Evolutionary conservation across 768 basidiomycete species (phyloP).

Genomic region (Cyclocybe aegerita): DNA sequence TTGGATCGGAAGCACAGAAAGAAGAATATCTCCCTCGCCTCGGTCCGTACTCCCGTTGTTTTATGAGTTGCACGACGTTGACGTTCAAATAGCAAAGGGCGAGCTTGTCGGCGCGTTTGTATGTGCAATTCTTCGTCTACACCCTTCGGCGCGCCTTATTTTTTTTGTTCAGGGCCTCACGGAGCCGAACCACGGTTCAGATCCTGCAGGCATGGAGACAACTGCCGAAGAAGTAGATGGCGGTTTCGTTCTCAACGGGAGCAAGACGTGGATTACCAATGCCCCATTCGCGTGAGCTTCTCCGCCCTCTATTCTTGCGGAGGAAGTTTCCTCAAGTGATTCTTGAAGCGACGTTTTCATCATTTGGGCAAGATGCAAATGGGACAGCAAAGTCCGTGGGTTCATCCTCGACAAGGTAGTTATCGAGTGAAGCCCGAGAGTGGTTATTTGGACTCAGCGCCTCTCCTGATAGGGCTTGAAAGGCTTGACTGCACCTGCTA

Average conservation of each 20-base stretch:
- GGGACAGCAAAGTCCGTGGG: slow-evolving; percentile 89
- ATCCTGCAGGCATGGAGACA: slow-evolving; percentile 98
- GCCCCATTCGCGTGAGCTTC: slow-evolving; percentile 79
- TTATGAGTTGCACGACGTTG: neutral
- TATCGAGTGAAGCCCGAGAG: neutral
- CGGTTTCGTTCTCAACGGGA: slow-evolving; percentile 83
- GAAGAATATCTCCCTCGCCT: slow-evolving; percentile 86
- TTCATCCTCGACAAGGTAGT: slow-evolving; percentile 88
- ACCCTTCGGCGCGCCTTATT: neutral
- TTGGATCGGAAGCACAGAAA: slow-evolving; percentile 88
- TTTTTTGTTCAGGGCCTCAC: slow-evolving; percentile 75
- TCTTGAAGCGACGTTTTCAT: slow-evolving; percentile 77
- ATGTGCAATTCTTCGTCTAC: slow-evolving; percentile 27
- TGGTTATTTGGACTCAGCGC: neutral
- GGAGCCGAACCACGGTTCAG: slow-evolving; percentile 96
- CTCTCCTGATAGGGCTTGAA: slow-evolving; percentile 60
- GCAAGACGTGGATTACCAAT: slow-evolving; percentile 98
- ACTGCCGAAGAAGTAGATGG: slow-evolving; percentile 82
- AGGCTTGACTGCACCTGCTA: slow-evolving; percentile 81
- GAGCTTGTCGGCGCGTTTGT: slow-evolving; percentile 94
- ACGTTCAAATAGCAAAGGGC: slow-evolving; percentile 58
- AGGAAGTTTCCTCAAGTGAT: slow-evolving; percentile 6
- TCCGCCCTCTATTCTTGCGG: neutral
- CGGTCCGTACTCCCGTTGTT: slow-evolving; percentile 38
- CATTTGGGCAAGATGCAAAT: slow-evolving; percentile 93